Evolutionary conservation across 2,329 filamentous ascomycete species (phyloP).

Genomic region (Dendryphion nanum): DNA sequence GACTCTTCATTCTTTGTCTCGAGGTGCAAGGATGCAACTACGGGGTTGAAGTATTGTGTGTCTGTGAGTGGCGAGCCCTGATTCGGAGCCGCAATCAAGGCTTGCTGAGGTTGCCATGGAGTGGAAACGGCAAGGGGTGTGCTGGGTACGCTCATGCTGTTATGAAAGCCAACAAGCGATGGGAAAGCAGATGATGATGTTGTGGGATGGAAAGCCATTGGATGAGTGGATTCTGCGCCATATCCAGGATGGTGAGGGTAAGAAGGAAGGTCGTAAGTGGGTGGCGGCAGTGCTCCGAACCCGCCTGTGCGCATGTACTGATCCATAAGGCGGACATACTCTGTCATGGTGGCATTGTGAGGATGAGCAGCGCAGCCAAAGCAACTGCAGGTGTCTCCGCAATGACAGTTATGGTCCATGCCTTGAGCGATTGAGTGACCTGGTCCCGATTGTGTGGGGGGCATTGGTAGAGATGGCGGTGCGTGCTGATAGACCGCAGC

Average conservation of each 20-base stretch:
- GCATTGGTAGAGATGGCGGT: conserved; percentile 34
- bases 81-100: conserved; percentile 7
- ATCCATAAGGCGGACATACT: conserved; percentile 47
- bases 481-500: conserved; percentile 30
- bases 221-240: conserved; percentile 20
- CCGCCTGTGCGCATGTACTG: conserved; percentile 35
- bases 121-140: conserved; percentile 13
- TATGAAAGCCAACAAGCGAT: conserved; percentile 15
- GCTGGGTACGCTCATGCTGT: conserved; percentile 14
- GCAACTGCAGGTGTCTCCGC: conserved; percentile 66
- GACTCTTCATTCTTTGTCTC: conserved; percentile 15
- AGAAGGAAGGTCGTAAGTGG: conserved; percentile 34
- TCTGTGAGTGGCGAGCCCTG: conserved; percentile 12
- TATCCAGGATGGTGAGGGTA: conserved; percentile 34
- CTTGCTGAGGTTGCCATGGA: conserved; percentile 22
- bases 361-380: conserved; percentile 67
- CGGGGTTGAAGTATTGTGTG: conserved; percentile 12
- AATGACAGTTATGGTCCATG: conserved; percentile 55
- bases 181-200: conserved; percentile 16
- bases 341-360: conserved; percentile 63
- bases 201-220: conserved; percentile 13
- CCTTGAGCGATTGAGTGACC: too few species aligned
- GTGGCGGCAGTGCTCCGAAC: conserved; percentile 28
- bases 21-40: conserved; percentile 6
- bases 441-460: conserved; percentile 20